Conservation (phyloP, 139 green algal species). For the Diplosphaera chodatii region DNA sequence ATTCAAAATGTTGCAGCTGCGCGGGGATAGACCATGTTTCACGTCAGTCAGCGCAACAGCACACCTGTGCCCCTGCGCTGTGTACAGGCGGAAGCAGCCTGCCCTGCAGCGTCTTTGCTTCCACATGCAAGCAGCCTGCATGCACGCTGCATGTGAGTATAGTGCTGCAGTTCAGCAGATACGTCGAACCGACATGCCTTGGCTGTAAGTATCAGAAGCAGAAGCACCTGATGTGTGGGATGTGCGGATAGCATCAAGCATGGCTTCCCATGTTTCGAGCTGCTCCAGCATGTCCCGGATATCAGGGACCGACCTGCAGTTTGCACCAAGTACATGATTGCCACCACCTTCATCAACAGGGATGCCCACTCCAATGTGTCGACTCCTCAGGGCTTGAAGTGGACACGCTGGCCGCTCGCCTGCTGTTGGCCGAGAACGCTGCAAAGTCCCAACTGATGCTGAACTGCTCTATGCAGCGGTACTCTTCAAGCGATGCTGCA, state of each 20-base stretch:
- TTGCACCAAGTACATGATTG: neutral
- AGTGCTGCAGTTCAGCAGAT: no score
- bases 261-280: neutral
- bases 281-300: neutral
- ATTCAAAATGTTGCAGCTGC: no score
- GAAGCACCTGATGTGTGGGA: neutral
- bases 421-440: slow-evolving; percentile 44
- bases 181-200: no score
- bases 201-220: no score
- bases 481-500: slow-evolving; percentile 54
- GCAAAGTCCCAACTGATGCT: slow-evolving; percentile 52
- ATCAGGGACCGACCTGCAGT: neutral
- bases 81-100: neutral
- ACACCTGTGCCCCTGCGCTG: no score
- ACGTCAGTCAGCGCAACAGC: no score
- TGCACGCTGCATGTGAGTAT: no score
- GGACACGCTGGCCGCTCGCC: no score
- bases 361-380: no score
- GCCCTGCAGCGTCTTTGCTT: neutral
- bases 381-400: no score
- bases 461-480: slow-evolving; percentile 66
- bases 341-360: no score
- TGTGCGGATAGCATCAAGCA: neutral
- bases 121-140: neutral
- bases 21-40: no score